Evolutionary conservation across 495 filamentous ascomycete genomes (phyloP), one percentile per base, ranked within the genome.

Genomic region (Penicillium arizonense): DNA sequence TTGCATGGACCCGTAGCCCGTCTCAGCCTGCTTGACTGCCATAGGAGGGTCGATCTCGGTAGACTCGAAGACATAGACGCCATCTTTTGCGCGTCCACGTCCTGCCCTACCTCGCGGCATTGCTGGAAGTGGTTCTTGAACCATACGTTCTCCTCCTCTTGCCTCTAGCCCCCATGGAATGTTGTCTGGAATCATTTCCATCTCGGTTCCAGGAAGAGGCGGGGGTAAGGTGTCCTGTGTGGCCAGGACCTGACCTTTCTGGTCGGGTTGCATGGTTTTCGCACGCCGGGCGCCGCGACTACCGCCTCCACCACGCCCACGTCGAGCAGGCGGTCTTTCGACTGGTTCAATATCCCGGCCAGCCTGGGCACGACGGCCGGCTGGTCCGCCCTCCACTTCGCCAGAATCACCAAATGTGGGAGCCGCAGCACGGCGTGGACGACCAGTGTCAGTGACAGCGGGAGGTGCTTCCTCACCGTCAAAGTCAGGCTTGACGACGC

Each of bases 351-450:
- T 73, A 55, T 80, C 73, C 43, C 76, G 77, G 14, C 58, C 58
- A 37, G 68, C 54, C 42, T 73, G 73, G 2, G 73, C 79, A 24
- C 81, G 75, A 49, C 85, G 80, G 53, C 67, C 55, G 51, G 62
- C 58, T 41, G 59, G 57, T 47, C 40, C 53, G 39, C 61, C 62
- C 44, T 78, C 77, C 18, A 73, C 59, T 48, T 90, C 87, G 18
- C 72, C 71, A 11, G 73, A 77, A 32, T 83, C 80, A 18, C 86
- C 87, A 70, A 90, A 90, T 0, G 78, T 83, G 6, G 87, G 87
- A 2, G 87, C 87, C 16, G 87, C 87, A 43, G 84, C 84, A 44
- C 87, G 79, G 30, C 80, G 77, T 6, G 87, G 87, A 40, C 87
- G 79, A 32, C 87, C 87, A 44, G 81, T 85, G 38, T 88, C 87